These are phyloP conservation scores for Micromonas pusilla DNA, from an alignment of 139 green algal species.

Conservation along the genomic window DNA sequence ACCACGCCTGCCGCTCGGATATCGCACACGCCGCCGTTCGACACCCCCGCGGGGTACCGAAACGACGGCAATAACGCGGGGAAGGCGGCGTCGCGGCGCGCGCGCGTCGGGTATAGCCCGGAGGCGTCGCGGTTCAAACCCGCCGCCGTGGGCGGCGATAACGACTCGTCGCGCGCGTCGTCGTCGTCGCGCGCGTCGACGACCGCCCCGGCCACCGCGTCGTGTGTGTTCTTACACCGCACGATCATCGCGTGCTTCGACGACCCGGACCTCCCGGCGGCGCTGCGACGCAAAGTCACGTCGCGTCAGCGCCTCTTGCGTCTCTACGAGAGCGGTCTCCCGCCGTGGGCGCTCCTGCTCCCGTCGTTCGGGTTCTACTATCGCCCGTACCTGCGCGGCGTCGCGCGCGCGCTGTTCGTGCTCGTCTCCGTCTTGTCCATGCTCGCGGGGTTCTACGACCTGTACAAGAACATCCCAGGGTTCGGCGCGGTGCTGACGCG, in stretches of 20 bases:
- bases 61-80: too few relatives aligned
- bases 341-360: background rate
- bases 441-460: constrained; percentile 5
- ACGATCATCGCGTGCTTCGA: background rate
- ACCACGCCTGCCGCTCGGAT: too few relatives aligned
- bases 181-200: too few relatives aligned
- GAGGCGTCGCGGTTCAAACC: too few relatives aligned
- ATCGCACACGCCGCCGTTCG: too few relatives aligned
- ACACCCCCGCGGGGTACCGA: too few relatives aligned
- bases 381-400: background rate
- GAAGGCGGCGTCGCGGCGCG: too few relatives aligned
- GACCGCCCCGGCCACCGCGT: too few relatives aligned
- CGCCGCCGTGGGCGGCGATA: too few relatives aligned
- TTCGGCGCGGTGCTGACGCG: background rate
- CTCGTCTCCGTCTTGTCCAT: background rate
- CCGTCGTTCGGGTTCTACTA: background rate
- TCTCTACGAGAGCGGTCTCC: background rate
- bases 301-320: background rate
- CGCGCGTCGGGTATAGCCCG: too few relatives aligned
- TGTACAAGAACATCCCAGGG: background rate
- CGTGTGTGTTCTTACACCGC: background rate
- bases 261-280: background rate
- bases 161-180: too few relatives aligned
- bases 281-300: background rate
- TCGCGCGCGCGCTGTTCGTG: background rate